Conservation (phyloP, 768 basidiomycete genomes). For the Gloeophyllum trabeum region DNA sequence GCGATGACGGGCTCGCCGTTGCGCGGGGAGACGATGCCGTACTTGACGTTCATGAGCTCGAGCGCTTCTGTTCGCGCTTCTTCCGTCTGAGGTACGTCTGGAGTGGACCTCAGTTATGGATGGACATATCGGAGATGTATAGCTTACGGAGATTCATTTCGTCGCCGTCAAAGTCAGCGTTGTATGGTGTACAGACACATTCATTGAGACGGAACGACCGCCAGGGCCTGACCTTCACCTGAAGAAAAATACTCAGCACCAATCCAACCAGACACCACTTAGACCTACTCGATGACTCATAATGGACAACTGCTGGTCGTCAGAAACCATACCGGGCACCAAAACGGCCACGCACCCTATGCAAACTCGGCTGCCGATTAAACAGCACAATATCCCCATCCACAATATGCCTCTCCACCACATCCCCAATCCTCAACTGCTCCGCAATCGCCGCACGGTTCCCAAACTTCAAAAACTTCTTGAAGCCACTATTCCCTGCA, state of each 20-base stretch:
- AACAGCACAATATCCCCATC: slow-evolving; percentile 97
- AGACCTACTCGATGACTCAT: slow-evolving; percentile 87
- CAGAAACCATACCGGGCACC: slow-evolving; percentile 3
- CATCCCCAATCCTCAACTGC: slow-evolving; percentile 74
- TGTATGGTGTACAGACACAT: slow-evolving; percentile 98
- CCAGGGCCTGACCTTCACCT: slow-evolving; percentile 94
- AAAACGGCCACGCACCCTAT: slow-evolving; percentile 48
- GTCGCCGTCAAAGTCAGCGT: slow-evolving; percentile 99
- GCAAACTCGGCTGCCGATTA: slow-evolving; percentile 97
- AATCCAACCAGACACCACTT: neutral
- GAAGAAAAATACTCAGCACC: neutral
- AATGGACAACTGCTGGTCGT: slow-evolving; percentile 70
- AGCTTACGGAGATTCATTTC: slow-evolving; percentile 96
- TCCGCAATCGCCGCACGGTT: slow-evolving; percentile 75
- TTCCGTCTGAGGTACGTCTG: slow-evolving; percentile 98
- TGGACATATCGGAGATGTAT: slow-evolving; percentile 1
- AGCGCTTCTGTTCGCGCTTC: slow-evolving; percentile 96
- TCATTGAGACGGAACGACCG: slow-evolving; percentile 95
- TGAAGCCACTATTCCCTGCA: slow-evolving; percentile 63
- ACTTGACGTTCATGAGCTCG: slow-evolving; percentile 93
- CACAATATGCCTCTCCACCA: slow-evolving; percentile 88
- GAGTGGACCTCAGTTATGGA: slow-evolving; percentile 4
- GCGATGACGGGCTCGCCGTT: slow-evolving; percentile 99
- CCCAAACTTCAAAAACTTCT: slow-evolving; percentile 86
- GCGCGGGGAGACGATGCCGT: slow-evolving; percentile 94